A percentile compares a stretch with the other conserved stretches of the same genome.
phyloP scores from a whole-genome alignment of 805 yeast genomes.

The Ogataea wickerhamii region DNA sequence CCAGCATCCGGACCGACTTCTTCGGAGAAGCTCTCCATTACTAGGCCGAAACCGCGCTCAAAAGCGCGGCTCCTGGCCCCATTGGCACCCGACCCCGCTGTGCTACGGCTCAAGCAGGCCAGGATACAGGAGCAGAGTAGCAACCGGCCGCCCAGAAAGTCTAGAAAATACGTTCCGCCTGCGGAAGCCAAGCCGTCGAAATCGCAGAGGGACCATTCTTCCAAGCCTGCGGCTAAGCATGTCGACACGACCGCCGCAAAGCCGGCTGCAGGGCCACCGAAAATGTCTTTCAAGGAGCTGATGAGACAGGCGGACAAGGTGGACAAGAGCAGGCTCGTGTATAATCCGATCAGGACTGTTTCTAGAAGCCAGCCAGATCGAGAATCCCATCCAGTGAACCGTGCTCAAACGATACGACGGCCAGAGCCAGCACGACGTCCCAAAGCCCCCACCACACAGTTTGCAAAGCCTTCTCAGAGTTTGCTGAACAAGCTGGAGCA shows the following conservation, averaged over 20 bases:
- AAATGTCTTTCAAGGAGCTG: conserved; percentile 60
- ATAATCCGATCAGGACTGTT: conserved; percentile 20
- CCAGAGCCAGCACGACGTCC: conserved; percentile 3
- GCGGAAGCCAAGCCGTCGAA: not conserved
- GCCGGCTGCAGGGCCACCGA: conserved; percentile 30
- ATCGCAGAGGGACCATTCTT: conserved; percentile 2
- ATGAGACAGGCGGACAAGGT: conserved; percentile 66
- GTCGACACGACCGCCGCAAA: conserved; percentile 3
- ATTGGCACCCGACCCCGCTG: conserved; percentile 55
- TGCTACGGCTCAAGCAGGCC: conserved; percentile 62
- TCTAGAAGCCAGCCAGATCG: not conserved
- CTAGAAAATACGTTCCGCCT: not conserved
- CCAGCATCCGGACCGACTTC: not conserved
- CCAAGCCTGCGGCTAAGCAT: not conserved
- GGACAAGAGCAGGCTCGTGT: conserved; percentile 45
- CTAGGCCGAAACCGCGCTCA: not conserved
- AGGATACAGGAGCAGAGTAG: conserved; percentile 53
- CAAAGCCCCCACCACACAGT: conserved; percentile 6
- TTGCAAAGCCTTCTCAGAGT: conserved; percentile 57
- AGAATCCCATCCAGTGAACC: not conserved
- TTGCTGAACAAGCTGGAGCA: conserved; percentile 45
- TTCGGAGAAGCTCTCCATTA: not conserved
- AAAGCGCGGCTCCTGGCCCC: not conserved
- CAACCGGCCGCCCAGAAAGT: conserved; percentile 3
- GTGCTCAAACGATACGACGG: not conserved